Percentiles rank a stretch among this genome's conserved stretches.
Conservation (phyloP, 2,329 filamentous ascomycete genomes). For the Claviceps sp. region DNA sequence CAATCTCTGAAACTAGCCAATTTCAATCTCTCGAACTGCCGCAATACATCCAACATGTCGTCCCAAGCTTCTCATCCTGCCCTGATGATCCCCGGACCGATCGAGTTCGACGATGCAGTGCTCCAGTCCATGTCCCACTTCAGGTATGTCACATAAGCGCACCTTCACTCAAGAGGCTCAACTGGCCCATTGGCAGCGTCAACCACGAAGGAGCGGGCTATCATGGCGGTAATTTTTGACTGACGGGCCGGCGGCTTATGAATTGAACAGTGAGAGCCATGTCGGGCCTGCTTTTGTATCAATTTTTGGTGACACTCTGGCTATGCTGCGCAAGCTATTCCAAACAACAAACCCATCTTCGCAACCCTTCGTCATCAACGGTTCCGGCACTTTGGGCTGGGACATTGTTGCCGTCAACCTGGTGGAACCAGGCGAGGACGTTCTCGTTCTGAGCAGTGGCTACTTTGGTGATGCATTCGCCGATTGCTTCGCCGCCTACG, state of each 20-base stretch:
- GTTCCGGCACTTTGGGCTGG: conserved; percentile 93
- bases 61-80: conserved; percentile 51
- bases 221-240: neutral
- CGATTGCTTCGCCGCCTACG: conserved; percentile 83
- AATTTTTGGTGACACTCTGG: conserved; percentile 78
- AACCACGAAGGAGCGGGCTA: neutral
- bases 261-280: conserved; percentile 65
- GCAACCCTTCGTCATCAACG: conserved; percentile 87
- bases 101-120: conserved; percentile 97
- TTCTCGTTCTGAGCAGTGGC: conserved; percentile 84
- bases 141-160: conserved; percentile 42
- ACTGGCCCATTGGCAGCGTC: neutral
- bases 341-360: conserved; percentile 70
- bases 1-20: neutral
- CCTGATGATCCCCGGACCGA: conserved; percentile 90
- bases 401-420: conserved; percentile 92
- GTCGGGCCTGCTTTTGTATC: conserved; percentile 81
- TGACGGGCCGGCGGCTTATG: neutral
- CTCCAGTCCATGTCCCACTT: conserved; percentile 91
- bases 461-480: conserved; percentile 96
- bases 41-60: conserved; percentile 36
- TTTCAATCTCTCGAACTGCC: neutral
- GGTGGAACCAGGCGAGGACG: conserved; percentile 77
- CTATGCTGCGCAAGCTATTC: conserved; percentile 85
- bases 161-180: neutral